A percentile compares a stretch with the other conserved stretches of the same genome.
Evolutionary conservation across 768 basidiomycete genomes (phyloP).

Genomic region (Lyophyllum shimeji): DNA sequence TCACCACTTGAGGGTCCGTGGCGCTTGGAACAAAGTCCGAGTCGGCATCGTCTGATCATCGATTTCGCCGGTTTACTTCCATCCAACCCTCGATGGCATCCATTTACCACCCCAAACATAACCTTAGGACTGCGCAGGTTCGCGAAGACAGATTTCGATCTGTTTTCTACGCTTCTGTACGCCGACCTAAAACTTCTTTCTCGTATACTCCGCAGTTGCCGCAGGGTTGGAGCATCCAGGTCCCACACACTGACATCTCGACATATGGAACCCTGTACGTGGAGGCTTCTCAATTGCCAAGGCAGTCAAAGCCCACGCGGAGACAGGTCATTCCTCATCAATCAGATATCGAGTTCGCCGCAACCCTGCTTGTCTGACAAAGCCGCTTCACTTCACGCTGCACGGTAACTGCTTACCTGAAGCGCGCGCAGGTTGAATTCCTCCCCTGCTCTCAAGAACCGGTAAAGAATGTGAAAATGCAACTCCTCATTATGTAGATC

Average conservation of each 20-base stretch:
- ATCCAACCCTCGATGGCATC: neutral
- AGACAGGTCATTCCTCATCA: constrained; percentile 1
- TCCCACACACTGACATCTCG: constrained; percentile 6
- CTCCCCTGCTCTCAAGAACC: no score
- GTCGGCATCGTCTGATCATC: constrained; percentile 5
- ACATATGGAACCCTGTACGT: constrained; percentile 2
- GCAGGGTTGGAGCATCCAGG: constrained; percentile 6
- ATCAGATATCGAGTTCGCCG: constrained; percentile 1
- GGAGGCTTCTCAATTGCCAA: neutral
- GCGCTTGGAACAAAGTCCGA: constrained; percentile 2
- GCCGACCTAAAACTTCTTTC: neutral
- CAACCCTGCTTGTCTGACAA: constrained; percentile 5
- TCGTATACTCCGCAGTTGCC: constrained; percentile 3
- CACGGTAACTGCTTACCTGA: neutral
- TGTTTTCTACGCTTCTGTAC: neutral
- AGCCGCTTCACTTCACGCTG: neutral
- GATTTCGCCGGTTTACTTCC: constrained; percentile 4
- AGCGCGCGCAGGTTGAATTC: neutral
- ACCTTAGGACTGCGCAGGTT: neutral
- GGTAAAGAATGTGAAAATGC: no score
- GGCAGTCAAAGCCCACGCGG: constrained; percentile 11
- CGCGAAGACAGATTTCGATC: constrained; percentile 3
- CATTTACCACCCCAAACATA: constrained; percentile 2
- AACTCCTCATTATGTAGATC: neutral
- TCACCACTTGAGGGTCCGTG: constrained; percentile 2